A percentile compares a stretch with the other conserved stretches of the same genome.
Evolutionary conservation across 108 stramenopile species (phyloP).

Genomic region (Pseudonitzschia delicatissima): DNA sequence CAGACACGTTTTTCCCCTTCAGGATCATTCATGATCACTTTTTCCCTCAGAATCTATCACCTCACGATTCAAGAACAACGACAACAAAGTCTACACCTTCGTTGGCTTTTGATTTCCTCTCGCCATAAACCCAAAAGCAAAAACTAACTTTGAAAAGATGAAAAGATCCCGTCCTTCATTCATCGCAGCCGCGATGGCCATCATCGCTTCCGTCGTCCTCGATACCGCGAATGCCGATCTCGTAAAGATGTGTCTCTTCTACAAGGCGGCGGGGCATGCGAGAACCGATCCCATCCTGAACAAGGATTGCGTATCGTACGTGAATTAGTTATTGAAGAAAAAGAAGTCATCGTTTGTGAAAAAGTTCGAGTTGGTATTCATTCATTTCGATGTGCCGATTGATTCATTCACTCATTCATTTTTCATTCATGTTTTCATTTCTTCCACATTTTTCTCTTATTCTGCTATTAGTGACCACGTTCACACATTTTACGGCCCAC

Average conservation of each 20-base stretch:
- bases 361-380: not conserved
- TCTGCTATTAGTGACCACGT: not conserved
- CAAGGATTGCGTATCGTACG: constrained; percentile 1
- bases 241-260: constrained; percentile 27
- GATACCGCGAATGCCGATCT: no score
- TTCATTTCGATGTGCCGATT: not conserved
- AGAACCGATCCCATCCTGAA: constrained; percentile 19
- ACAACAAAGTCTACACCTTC: no score
- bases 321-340: not conserved
- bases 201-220: no score
- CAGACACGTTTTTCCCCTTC: no score
- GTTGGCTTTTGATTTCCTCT: no score
- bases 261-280: constrained; percentile 18
- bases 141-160: no score
- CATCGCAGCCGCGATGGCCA: no score
- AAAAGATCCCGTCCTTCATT: no score
- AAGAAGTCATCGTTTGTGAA: not conserved
- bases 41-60: no score
- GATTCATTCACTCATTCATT: not conserved
- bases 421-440: not conserved
- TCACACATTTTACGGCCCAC: constrained; percentile 18
- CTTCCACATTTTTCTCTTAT: not conserved
- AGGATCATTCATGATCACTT: no score
- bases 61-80: no score
- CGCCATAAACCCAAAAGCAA: no score